Conservation (phyloP, 1,284 basidiomycete genomes). For the Anthracocystis setariae region DNA sequence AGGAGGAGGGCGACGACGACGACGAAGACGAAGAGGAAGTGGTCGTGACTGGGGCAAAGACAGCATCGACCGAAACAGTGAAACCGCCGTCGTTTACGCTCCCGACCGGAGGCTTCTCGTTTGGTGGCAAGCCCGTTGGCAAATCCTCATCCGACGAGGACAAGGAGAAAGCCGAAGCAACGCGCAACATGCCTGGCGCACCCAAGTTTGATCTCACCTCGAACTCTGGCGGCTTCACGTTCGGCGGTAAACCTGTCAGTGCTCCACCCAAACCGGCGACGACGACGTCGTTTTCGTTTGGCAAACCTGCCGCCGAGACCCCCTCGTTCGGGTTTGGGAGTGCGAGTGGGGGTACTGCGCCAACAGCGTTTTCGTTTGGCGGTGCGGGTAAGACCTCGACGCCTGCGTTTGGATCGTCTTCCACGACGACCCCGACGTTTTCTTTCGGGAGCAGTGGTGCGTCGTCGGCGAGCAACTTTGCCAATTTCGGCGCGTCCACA, state of each 20-base stretch:
- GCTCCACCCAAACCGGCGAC: constrained; percentile 6
- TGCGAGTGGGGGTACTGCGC: constrained; percentile 5
- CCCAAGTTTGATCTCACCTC: constrained; percentile 21
- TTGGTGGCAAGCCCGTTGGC: constrained; percentile 36
- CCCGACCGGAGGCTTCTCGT: constrained; percentile 40
- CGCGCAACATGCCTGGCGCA: constrained; percentile 35
- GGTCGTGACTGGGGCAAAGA: constrained; percentile 25
- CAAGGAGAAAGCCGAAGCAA: constrained; percentile 34
- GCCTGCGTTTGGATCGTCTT: constrained; percentile 16
- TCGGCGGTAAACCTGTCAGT: constrained; percentile 40
- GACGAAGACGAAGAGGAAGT: constrained; percentile 28
- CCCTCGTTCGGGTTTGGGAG: constrained; percentile 22
- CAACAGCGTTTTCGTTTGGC: constrained; percentile 25
- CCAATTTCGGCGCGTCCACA: constrained; percentile 22
- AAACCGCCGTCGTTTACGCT: constrained; percentile 37
- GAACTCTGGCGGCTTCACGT: constrained; percentile 25
- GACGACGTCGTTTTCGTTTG: constrained; percentile 10
- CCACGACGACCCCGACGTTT: constrained; percentile 17
- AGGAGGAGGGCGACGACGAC: constrained; percentile 7
- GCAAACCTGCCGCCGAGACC: not conserved
- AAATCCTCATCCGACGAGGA: constrained; percentile 13
- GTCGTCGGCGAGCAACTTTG: constrained; percentile 28
- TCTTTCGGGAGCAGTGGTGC: constrained; percentile 10
- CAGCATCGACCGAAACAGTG: constrained; percentile 5
- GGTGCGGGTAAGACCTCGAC: not conserved